A percentile compares a stretch with the other conserved stretches of the same genome.
Conservation (phyloP, 1,284 basidiomycete species). For the Apiotrichum porosum region DNA sequence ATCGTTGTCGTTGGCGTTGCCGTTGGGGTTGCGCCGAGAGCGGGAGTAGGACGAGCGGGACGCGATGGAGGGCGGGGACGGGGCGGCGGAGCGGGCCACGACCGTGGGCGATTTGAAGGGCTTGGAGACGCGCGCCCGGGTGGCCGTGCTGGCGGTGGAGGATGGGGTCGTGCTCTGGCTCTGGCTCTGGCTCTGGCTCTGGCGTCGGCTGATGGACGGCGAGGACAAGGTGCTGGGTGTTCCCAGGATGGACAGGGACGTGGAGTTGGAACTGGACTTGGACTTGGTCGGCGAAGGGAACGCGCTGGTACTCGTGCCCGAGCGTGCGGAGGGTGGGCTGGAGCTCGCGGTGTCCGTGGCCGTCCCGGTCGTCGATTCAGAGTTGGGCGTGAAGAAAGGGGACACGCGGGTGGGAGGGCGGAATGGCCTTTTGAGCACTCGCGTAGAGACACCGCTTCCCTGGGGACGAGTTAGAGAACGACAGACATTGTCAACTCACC, state of each 20-base stretch:
- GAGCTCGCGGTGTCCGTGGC: background rate
- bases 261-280: background rate
- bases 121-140: constrained; percentile 13
- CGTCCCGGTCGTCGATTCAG: background rate
- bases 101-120: constrained; percentile 37
- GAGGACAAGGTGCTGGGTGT: too few species aligned
- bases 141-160: too few species aligned
- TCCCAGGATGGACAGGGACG: too few species aligned
- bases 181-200: too few species aligned
- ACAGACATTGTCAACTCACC: too few species aligned
- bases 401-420: constrained; percentile 19
- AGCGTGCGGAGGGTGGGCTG: background rate
- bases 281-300: background rate
- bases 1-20: background rate
- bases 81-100: constrained; percentile 11
- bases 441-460: too few species aligned
- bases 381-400: background rate
- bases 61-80: too few species aligned
- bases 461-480: too few species aligned
- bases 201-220: too few species aligned
- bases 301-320: background rate
- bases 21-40: too few species aligned
- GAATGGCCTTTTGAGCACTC: constrained; percentile 41
- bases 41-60: too few species aligned
- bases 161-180: too few species aligned